Conservation (phyloP, 352 stramenopile species). For the Pythium plurisporium region DNA sequence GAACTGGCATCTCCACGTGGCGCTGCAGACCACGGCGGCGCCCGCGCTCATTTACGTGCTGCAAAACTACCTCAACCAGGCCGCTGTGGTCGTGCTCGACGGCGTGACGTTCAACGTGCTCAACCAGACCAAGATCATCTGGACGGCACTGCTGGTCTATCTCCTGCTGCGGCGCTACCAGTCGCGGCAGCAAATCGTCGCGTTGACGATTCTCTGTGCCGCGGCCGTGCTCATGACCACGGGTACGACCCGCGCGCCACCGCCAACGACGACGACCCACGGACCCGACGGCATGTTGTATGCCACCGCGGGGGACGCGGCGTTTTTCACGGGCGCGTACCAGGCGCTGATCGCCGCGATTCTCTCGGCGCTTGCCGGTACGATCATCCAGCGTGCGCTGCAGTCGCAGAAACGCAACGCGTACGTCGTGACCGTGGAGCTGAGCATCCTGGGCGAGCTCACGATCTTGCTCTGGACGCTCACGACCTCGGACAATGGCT, state of each 20-base stretch:
- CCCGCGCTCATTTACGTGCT: slow-evolving; percentile 80
- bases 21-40: slow-evolving; percentile 58
- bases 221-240: slow-evolving; percentile 77
- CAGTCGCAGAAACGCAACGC: slow-evolving; percentile 67
- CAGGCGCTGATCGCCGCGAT: slow-evolving; percentile 67
- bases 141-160: slow-evolving; percentile 79
- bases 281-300: too few species aligned
- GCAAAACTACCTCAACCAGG: slow-evolving; percentile 82
- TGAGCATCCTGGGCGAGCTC: slow-evolving; percentile 65
- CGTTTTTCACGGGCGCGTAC: slow-evolving; percentile 65
- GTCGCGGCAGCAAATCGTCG: slow-evolving; percentile 61
- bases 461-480: slow-evolving; percentile 52
- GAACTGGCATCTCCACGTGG: slow-evolving; percentile 52
- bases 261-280: neutral
- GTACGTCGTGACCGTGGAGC: slow-evolving; percentile 78
- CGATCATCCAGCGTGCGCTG: slow-evolving; percentile 72
- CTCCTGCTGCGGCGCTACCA: slow-evolving; percentile 68
- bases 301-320: slow-evolving; percentile 34
- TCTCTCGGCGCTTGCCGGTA: slow-evolving; percentile 66
- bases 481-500: slow-evolving; percentile 31
- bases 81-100: slow-evolving; percentile 69
- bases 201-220: slow-evolving; percentile 61
- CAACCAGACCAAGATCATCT: slow-evolving; percentile 89
- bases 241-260: slow-evolving; percentile 14
- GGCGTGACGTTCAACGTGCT: slow-evolving; percentile 83